phyloP scores from a whole-genome alignment of 164 flowering plant genomes.

The Magnolia kwangsiensis region DNA sequence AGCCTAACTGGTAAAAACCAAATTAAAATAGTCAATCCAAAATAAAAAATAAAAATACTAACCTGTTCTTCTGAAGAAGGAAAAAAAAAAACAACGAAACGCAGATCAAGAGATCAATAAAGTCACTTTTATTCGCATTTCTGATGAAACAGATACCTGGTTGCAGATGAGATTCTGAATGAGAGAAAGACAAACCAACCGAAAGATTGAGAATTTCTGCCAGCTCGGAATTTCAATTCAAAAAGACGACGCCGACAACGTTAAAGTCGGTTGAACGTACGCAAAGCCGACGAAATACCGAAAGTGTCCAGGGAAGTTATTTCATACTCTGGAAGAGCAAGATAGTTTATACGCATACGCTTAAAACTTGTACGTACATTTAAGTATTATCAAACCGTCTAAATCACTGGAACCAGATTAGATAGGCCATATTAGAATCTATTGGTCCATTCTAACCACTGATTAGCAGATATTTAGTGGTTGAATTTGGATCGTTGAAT shows the following conservation, averaged over 20 bases:
- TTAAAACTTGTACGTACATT: no score
- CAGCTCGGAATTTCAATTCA: neutral
- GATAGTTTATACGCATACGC: no score
- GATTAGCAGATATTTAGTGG: no score
- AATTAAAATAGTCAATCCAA: neutral
- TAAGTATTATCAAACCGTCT: no score
- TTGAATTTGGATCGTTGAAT: no score
- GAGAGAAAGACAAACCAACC: slow-evolving; percentile 3
- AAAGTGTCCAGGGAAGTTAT: neutral
- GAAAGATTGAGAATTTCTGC: neutral
- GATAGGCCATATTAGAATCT: no score
- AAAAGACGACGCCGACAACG: slow-evolving; percentile 7
- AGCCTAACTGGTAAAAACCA: neutral
- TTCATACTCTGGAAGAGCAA: no score
- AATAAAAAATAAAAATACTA: neutral
- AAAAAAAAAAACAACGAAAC: neutral
- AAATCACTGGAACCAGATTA: no score
- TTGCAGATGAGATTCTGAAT: neutral
- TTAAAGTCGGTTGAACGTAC: slow-evolving; percentile 3
- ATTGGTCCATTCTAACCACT: no score
- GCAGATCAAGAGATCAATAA: neutral
- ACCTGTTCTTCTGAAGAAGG: slow-evolving; percentile 2
- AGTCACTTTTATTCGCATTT: neutral
- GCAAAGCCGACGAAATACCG: slow-evolving; percentile 7
- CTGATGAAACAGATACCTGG: neutral